These are phyloP conservation scores for Pythium dissotocum DNA, from an alignment of 352 stramenopile genomes.

Conservation along the genomic window DNA sequence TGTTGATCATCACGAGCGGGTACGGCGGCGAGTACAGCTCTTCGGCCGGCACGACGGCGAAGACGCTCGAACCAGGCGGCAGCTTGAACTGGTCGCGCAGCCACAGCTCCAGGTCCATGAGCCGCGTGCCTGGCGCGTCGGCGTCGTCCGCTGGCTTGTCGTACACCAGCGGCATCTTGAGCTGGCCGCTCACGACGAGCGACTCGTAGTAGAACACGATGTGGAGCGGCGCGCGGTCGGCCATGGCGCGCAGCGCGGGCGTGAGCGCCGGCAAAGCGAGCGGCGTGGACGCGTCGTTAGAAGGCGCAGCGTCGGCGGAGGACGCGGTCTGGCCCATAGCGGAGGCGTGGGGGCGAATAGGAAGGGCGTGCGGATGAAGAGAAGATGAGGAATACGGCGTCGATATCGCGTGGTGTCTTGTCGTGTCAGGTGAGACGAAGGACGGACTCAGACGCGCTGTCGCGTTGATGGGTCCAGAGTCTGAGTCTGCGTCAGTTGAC, in stretches of 20 bases:
- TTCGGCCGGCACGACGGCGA: slow-evolving; percentile 69
- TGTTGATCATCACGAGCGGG: slow-evolving; percentile 84
- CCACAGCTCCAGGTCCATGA: slow-evolving; percentile 77
- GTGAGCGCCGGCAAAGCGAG: slow-evolving; percentile 3
- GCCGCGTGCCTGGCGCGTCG: slow-evolving; percentile 40
- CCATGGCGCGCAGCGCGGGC: slow-evolving; percentile 33
- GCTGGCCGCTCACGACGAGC: slow-evolving; percentile 42
- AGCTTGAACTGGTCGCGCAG: slow-evolving; percentile 66
- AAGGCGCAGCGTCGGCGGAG: neutral
- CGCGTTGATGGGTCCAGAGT: slow-evolving; percentile 5
- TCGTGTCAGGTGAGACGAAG: neutral
- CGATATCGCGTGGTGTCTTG: neutral
- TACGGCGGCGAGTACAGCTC: slow-evolving; percentile 80
- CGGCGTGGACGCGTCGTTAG: neutral
- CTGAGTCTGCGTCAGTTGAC: slow-evolving; percentile 19
- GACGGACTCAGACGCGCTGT: slow-evolving; percentile 14
- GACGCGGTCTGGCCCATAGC: slow-evolving; percentile 26
- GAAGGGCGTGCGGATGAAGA: neutral
- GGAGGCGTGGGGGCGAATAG: neutral
- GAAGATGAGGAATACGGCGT: neutral
- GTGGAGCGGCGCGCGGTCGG: slow-evolving; percentile 48
- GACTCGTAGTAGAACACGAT: slow-evolving; percentile 77
- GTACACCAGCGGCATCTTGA: slow-evolving; percentile 73
- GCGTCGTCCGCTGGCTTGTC: slow-evolving; percentile 34
- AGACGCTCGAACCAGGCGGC: slow-evolving; percentile 57